Evolutionary conservation across 129 eudicot genomes (phyloP).

Genomic region (Tagetes patula): DNA sequence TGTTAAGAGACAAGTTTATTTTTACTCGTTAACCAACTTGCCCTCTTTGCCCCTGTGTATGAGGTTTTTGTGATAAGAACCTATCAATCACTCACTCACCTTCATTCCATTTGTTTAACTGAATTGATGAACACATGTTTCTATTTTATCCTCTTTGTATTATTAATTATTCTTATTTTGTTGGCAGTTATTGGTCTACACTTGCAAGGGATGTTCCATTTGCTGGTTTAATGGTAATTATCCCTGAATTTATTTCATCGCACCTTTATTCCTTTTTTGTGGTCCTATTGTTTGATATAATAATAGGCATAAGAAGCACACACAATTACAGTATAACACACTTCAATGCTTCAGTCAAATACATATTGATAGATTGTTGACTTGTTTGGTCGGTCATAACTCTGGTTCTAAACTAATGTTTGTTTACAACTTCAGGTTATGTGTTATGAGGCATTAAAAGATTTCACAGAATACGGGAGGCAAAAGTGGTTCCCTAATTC

Average conservation of each 20-base stretch:
- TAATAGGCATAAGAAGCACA: not conserved
- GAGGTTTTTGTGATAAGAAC: conserved; percentile 7
- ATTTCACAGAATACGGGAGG: conserved; percentile 62
- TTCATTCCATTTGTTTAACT: not conserved
- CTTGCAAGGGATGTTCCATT: conserved; percentile 96
- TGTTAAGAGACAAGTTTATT: too few species aligned
- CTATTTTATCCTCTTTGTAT: not conserved
- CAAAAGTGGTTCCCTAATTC: conserved; percentile 56
- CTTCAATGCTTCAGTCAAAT: not conserved
- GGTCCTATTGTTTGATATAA: not conserved
- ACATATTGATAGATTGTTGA: not conserved
- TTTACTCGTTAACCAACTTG: not conserved
- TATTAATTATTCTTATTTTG: conserved; percentile 23
- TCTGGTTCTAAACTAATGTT: not conserved
- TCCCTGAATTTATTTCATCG: not conserved
- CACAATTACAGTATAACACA: not conserved
- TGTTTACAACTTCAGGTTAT: conserved; percentile 57
- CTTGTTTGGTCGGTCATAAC: not conserved
- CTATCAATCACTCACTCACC: not conserved
- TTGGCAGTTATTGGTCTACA: conserved; percentile 88
- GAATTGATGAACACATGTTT: not conserved
- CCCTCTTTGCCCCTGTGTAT: not conserved
- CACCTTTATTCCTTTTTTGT: conserved; percentile 8
- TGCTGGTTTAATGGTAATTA: conserved; percentile 89
- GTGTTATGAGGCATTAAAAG: conserved; percentile 80